Base-by-base conservation (phyloP, 176 grass and related monocot species). In the Musa troglodytarum region DNA sequence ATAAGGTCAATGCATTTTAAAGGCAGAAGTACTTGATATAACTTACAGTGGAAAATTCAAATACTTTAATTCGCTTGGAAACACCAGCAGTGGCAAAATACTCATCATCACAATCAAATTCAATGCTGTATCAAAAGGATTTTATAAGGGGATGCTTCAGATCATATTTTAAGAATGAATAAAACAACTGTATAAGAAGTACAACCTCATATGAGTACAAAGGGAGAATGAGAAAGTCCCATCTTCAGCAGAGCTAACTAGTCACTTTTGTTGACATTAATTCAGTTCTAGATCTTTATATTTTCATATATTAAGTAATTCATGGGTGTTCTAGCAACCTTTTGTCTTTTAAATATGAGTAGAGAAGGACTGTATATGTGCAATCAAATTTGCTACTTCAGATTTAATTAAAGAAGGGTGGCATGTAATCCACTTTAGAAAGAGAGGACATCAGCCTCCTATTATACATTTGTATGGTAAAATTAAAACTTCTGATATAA, bases 91-190 rank as follows among this genome's bases (percentile, higher is more conserved):
- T 99, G 55, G 96, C 96, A 1, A 99, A 99, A 61, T 94, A 79
- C 74, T 99, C 96, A 84, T 99, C 96, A 79, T 99, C 96, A 73
- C 96, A 80, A 54, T 99, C 90, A 89, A 99, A 99, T 73, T 99
- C 96, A 15, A 99, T 99, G 77, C 96, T 99, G 91, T 62, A 76
- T 69, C 70, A 54, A 52, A 84, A 52, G 65, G 66, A 58, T 21
- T 34, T 74, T 65, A 54, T 49, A 28, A 78, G 29, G 29, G 71
- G 68, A 20, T 65, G n/a, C 68, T 49, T 50, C 58, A 64, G 43
- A 14, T 65, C 29, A 73, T 49, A 25, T 49, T 69, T 64, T 21
- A 76, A 53, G 50, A 49, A 81, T 57, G 21, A 90, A 87, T 65
- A 66, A 50, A 67, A 79, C 65, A 86, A 56, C 82, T 20, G 29